Evolutionary conservation across 2,329 filamentous ascomycete genomes (phyloP).

Genomic region (Botrytis medusae): DNA sequence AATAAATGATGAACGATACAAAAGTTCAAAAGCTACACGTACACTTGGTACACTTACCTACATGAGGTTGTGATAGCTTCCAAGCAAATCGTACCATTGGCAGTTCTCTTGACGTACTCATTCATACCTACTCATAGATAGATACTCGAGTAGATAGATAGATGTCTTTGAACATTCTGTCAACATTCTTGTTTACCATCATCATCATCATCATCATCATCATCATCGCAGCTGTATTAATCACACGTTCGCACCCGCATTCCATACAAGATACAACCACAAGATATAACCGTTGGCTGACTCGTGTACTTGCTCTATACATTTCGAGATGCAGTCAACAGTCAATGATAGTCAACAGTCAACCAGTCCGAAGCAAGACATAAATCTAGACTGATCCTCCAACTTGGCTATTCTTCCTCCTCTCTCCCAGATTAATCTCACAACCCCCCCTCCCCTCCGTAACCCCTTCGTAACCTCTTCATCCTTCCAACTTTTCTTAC

Average conservation of each 20-base stretch:
- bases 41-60: not conserved
- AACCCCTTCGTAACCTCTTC: not conserved
- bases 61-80: not conserved
- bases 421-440: not conserved
- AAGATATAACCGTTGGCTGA: not conserved
- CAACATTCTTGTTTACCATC: not conserved
- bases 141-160: not conserved
- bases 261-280: not conserved
- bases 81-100: not conserved
- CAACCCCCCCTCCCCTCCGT: not conserved
- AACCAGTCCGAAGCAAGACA: conserved; percentile 4
- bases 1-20: not conserved
- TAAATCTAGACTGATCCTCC: conserved; percentile 8
- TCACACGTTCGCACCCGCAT: not conserved
- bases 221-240: not conserved
- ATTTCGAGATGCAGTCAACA: not conserved
- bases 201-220: too few relatives aligned
- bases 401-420: not conserved
- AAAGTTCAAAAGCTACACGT: not conserved
- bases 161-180: not conserved
- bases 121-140: not conserved
- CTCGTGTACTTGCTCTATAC: not conserved
- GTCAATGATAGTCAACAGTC: not conserved
- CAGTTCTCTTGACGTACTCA: not conserved
- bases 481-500: not conserved